Percentiles rank a stretch among this genome's conserved stretches.
These are phyloP conservation scores for Detonula confervacea DNA, from an alignment of 352 stramenopile genomes.

Conservation along the genomic window DNA sequence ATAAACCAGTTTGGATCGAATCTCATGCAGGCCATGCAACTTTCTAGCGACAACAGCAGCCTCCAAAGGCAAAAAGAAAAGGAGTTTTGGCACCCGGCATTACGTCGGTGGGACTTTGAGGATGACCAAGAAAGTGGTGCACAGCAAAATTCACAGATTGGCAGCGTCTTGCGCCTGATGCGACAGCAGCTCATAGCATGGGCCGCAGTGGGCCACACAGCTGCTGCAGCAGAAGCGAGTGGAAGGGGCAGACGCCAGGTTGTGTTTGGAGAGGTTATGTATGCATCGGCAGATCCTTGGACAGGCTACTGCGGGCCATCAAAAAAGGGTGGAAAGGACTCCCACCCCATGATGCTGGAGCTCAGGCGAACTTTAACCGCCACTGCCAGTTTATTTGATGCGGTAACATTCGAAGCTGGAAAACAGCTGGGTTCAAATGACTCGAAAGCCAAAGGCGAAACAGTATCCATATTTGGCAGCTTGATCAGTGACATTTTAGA, in stretches of 20 bases:
- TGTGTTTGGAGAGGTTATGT: constrained; percentile 78
- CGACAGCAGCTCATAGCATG: constrained; percentile 83
- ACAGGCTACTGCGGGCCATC: constrained; percentile 56
- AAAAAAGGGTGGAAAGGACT: constrained; percentile 67
- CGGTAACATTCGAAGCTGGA: constrained; percentile 53
- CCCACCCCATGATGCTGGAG: constrained; percentile 77
- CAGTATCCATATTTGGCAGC: constrained; percentile 58
- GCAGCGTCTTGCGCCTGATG: constrained; percentile 70
- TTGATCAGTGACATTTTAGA: constrained; percentile 77
- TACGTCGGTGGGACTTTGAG: constrained; percentile 83
- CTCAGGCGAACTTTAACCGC: constrained; percentile 72
- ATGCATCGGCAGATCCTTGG: constrained; percentile 76
- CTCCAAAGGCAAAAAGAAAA: constrained; percentile 50
- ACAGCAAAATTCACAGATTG: constrained; percentile 38
- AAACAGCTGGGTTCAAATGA: constrained; percentile 55
- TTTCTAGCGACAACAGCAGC: constrained; percentile 61
- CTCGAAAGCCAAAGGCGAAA: constrained; percentile 36
- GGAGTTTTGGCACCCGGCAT: constrained; percentile 68
- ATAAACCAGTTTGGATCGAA: constrained; percentile 72
- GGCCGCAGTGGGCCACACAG: constrained; percentile 79
- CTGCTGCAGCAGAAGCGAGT: constrained; percentile 71
- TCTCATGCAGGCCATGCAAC: constrained; percentile 77
- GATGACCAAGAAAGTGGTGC: constrained; percentile 47
- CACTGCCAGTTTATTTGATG: constrained; percentile 73
- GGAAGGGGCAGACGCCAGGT: constrained; percentile 67